Percentiles rank a stretch among this genome's conserved stretches.
Conservation (phyloP, 495 filamentous ascomycete genomes). For the Staphylotrichum tortipilum region DNA sequence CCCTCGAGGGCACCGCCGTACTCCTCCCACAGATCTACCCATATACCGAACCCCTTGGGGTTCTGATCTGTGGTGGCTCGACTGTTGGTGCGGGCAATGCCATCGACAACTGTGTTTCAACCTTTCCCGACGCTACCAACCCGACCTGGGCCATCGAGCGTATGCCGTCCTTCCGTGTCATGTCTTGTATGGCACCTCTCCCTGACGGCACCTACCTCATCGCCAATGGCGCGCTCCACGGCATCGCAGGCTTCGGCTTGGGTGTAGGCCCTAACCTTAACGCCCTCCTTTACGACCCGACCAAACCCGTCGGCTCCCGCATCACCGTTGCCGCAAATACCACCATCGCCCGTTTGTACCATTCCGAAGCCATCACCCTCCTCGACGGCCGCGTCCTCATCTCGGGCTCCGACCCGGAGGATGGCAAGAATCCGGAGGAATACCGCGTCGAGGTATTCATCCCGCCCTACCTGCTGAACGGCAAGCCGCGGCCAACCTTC, state of each 20-base stretch:
- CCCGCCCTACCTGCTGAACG: slow-evolving; percentile 52
- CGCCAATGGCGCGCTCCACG: slow-evolving; percentile 52
- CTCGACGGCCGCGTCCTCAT: slow-evolving; percentile 59
- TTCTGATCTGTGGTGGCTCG: slow-evolving; percentile 56
- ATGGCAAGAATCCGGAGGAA: slow-evolving; percentile 47
- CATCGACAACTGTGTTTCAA: slow-evolving; percentile 59
- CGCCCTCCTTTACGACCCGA: slow-evolving; percentile 55
- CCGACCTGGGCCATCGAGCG: slow-evolving; percentile 54
- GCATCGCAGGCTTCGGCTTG: slow-evolving; percentile 58
- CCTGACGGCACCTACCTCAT: slow-evolving; percentile 61
- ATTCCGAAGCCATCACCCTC: slow-evolving; percentile 55
- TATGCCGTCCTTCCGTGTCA: slow-evolving; percentile 57
- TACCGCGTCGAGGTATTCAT: slow-evolving; percentile 59
- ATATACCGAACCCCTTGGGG: slow-evolving; percentile 44
- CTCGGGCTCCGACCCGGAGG: slow-evolving; percentile 56
- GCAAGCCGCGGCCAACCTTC: slow-evolving; percentile 41
- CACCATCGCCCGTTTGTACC: slow-evolving; percentile 55
- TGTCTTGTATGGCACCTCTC: slow-evolving; percentile 55
- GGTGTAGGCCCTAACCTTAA: slow-evolving; percentile 49
- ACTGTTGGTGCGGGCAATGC: slow-evolving; percentile 42
- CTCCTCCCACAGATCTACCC: slow-evolving; percentile 51
- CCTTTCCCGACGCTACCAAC: slow-evolving; percentile 46
- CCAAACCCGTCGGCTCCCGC: slow-evolving; percentile 44
- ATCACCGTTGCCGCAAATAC: slow-evolving; percentile 59
- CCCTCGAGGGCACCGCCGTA: slow-evolving; percentile 50